phyloP scores from a whole-genome alignment of 2,329 filamentous ascomycete genomes.

The Colletotrichum sp. region DNA sequence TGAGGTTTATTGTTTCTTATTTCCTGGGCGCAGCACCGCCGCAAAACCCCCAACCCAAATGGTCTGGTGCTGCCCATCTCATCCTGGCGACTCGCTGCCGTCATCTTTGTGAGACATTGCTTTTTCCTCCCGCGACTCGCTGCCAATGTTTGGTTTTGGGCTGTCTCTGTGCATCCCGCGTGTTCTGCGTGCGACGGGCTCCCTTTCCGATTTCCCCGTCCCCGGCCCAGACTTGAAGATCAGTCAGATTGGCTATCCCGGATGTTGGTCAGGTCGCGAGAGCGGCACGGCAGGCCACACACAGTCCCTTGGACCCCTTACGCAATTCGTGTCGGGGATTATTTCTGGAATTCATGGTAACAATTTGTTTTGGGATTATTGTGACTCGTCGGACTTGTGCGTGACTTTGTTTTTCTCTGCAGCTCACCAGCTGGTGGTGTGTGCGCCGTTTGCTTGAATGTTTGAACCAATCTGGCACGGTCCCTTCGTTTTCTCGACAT shows the following conservation, averaged over 20 bases:
- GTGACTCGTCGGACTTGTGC: not conserved
- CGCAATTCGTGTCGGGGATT: not conserved
- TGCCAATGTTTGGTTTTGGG: not conserved
- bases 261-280: not conserved
- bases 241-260: slow-evolving; percentile 10
- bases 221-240: slow-evolving; percentile 5
- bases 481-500: not conserved
- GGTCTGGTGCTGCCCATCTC: not conserved
- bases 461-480: not conserved
- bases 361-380: not conserved
- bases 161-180: not conserved
- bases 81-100: not conserved
- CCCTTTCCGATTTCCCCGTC: slow-evolving; percentile 6
- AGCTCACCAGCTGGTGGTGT: not conserved
- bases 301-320: not conserved
- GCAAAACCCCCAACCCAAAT: not conserved
- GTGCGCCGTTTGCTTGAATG: not conserved
- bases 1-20: not conserved
- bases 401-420: not conserved
- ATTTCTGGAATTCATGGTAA: not conserved
- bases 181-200: not conserved
- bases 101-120: not conserved
- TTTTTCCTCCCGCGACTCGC: not conserved
- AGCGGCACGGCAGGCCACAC: not conserved
- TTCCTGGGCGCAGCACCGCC: not conserved